Base-by-base conservation (phyloP, 208 protist genomes). In the Novymonas esmeraldas region DNA sequence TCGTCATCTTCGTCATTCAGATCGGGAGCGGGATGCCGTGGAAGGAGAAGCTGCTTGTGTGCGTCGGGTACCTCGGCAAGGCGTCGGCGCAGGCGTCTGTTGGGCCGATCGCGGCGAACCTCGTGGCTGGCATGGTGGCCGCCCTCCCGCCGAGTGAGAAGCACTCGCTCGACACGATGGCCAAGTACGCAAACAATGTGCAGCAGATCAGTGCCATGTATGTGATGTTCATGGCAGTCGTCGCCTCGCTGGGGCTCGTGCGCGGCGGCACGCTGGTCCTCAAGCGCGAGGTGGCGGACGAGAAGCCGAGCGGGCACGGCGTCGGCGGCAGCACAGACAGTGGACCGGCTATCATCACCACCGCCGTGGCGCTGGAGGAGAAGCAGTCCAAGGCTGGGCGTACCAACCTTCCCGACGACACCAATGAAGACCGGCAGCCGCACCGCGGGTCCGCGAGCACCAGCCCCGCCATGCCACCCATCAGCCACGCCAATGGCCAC, bases 41-140 rank as follows among this genome's bases (percentile, higher is more conserved):
- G 59, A 63, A 59, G 54, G 70, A 90, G 36, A 87, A 88, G 61
- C 34, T 90, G 20, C 70, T 94, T 26, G 84, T 90, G 34, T 88
- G 81, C 36, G 74, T 88, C 14, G 89, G 85, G 26, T 94, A 89
- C 60, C 52, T 83, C 18, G 82, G 83, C 42, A 90, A 92, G 64
- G 89, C 85, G 7, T 87, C 89, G 20, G 85, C 85, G 33, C 89
- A 94, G 79, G 85, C 82, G 24, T 88, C 89, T 11, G 59, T 94
- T 3, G 85, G 89, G 14, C 76, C 89, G 28, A 71, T 94, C 45
- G 85, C 85, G 6, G 77, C 80, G 16, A 81, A 78, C 69, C 56
- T 92, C 0, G 81, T 90, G 3, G 67, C 74, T 1, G 44, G 46
- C 48, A 72, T 80, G 62, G 71, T 91, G 14, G 77, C 71, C 20